Evolutionary conservation across 768 basidiomycete genomes (phyloP).

Genomic region (Hirschioporus abietinus): DNA sequence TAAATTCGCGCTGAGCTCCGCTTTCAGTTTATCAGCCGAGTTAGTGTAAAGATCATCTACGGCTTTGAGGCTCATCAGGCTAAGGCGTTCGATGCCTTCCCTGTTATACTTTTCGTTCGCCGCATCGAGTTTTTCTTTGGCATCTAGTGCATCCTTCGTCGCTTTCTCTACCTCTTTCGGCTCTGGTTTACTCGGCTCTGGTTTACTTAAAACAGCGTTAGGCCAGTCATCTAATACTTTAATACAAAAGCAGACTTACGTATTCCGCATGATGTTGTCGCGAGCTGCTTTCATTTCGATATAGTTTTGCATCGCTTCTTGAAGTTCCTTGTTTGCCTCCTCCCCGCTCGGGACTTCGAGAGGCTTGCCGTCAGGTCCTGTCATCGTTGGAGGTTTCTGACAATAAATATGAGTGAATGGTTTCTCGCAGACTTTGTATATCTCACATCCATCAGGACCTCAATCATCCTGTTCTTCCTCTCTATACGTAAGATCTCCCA

Average conservation of each 20-base stretch:
- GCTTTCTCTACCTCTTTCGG: not conserved
- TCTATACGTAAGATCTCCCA: not conserved
- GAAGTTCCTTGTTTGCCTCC: not conserved
- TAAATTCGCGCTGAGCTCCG: not conserved
- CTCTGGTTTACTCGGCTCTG: no score
- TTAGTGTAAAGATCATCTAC: not conserved
- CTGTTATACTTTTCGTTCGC: not conserved
- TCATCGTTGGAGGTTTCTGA: not conserved
- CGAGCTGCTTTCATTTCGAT: not conserved
- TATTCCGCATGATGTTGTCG: not conserved
- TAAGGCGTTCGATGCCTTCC: not conserved
- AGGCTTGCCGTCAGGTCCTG: not conserved
- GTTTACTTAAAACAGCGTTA: no score
- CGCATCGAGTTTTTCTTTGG: not conserved
- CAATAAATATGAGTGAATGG: not conserved
- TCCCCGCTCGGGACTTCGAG: not conserved
- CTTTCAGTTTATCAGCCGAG: not conserved
- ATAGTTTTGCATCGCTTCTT: not conserved
- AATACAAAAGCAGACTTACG: not conserved
- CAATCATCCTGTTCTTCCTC: not conserved
- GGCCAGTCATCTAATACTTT: not conserved
- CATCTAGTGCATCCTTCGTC: not conserved
- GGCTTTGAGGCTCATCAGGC: not conserved
- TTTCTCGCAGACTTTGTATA: not conserved
- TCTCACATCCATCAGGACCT: not conserved